These are phyloP conservation scores for Saussurea involucrata DNA, from an alignment of 129 eudicot species.

Conservation along the genomic window DNA sequence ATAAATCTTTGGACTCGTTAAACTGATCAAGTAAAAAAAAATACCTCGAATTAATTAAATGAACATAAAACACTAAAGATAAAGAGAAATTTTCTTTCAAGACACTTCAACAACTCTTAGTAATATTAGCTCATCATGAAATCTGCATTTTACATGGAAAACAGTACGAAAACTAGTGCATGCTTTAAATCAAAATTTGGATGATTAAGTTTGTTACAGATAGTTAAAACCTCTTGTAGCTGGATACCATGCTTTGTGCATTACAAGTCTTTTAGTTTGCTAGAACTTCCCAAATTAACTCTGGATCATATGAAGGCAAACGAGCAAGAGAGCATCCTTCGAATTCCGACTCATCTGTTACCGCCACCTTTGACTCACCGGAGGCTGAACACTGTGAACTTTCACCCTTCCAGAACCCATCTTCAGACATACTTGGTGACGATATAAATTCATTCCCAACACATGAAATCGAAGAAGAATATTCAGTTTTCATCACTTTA, in stretches of 20 bases:
- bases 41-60: neutral
- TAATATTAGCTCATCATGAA: constrained; percentile 12
- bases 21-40: neutral
- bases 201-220: constrained; percentile 9
- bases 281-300: constrained; percentile 81
- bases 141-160: neutral
- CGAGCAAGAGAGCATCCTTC: constrained; percentile 69
- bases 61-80: neutral
- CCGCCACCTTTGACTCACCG: constrained; percentile 22
- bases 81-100: neutral
- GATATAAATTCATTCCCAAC: constrained; percentile 27
- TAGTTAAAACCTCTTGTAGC: neutral
- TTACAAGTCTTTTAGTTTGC: constrained; percentile 37
- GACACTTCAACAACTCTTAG: neutral
- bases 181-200: constrained; percentile 2
- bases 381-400: constrained; percentile 37
- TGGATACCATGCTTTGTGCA: neutral
- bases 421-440: constrained; percentile 55
- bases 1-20: neutral
- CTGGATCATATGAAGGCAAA: constrained; percentile 81
- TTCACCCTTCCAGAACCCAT: constrained; percentile 54
- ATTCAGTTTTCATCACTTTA: constrained; percentile 17
- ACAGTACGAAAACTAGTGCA: constrained; percentile 24
- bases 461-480: constrained; percentile 37
- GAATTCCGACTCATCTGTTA: constrained; percentile 28